Evolutionary conservation across 2,329 filamentous ascomycete genomes (phyloP).

Genomic region (Amauroascus verrucosus): DNA sequence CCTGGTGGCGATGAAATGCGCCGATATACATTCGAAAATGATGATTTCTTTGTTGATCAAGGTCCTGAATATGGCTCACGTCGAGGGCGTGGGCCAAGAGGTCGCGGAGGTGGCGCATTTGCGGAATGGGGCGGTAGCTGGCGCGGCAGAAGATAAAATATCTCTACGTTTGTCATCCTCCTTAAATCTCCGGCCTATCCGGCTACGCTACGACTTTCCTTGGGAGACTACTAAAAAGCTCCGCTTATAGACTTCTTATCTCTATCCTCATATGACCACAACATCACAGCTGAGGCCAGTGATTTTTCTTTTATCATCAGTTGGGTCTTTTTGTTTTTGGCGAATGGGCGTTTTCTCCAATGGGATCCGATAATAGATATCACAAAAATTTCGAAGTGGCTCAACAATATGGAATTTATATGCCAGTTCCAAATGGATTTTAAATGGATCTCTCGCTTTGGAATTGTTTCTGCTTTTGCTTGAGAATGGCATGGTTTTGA

Average conservation of each 20-base stretch:
- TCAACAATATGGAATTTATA: neutral
- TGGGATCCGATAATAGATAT: neutral
- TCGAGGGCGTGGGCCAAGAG: conserved; percentile 29
- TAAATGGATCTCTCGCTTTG: neutral
- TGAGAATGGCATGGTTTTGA: neutral
- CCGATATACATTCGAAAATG: conserved; percentile 62
- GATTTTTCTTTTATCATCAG: neutral
- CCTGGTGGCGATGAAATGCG: conserved; percentile 48
- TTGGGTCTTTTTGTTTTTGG: neutral
- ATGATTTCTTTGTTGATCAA: conserved; percentile 57
- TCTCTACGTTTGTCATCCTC: neutral
- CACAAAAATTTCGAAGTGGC: neutral
- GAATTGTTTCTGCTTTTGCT: neutral
- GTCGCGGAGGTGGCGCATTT: conserved; percentile 25
- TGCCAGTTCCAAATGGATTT: neutral
- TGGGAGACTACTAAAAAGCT: neutral
- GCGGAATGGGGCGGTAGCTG: conserved; percentile 18
- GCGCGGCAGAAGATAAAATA: conserved; percentile 15
- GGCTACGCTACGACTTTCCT: neutral
- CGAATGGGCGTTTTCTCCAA: neutral
- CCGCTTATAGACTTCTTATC: neutral
- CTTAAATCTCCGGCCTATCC: neutral
- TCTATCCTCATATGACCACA: neutral
- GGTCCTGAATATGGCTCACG: conserved; percentile 52
- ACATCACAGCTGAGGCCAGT: neutral